Base-by-base conservation (phyloP, 371 early-diverging fungal genomes). In the Lichtheimia ramosa region DNA sequence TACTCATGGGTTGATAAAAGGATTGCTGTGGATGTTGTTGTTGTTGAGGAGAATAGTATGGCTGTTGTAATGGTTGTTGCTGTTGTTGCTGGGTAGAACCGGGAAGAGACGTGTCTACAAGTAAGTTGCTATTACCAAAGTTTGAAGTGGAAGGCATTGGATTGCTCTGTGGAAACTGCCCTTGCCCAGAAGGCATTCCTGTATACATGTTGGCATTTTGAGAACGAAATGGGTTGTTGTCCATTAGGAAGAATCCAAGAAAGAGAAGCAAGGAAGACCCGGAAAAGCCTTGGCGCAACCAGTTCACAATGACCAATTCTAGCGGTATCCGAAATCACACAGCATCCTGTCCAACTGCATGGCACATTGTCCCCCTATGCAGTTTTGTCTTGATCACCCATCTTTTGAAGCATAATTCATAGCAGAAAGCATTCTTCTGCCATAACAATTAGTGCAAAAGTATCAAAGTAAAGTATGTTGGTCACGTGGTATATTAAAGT, bases 191-290 rank as follows among this genome's bases (percentile, higher is more conserved):
- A 28, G 43, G 43, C 15, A 51, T 49, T 18, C 51, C 28, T 18
- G 43, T 25, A 25, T 48, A 52, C 21, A 23, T 55, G 55, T 48
- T 55, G 20, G 56, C 24, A 49, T 66, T 60, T 24, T 64, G 62
- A 23, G 54, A 58, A 16, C 75, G 70, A 51, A 75, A 71, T 53
- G 70, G 75, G 48, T 71, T 69, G 54, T 75, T 67, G 52, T 73
- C 68, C 74, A 73, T 73, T 40, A 46, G 46, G 21, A 34, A 34
- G 34, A 34, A 8, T 34, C 34, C 6, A 34, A 34, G 10, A 34
- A 34, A 34, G 10, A 34, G 34, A 34, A 34, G 34, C 10, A 34
- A 34, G 34, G 34, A 34, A 34, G 34, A 6, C 34, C 34, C 34
- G 34, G 34, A 34, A 34, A 34, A 34, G 34, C 34, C 34, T 34